These are phyloP conservation scores for Lipomyces sp. DNA, from an alignment of 805 yeast genomes.

Conservation along the genomic window DNA sequence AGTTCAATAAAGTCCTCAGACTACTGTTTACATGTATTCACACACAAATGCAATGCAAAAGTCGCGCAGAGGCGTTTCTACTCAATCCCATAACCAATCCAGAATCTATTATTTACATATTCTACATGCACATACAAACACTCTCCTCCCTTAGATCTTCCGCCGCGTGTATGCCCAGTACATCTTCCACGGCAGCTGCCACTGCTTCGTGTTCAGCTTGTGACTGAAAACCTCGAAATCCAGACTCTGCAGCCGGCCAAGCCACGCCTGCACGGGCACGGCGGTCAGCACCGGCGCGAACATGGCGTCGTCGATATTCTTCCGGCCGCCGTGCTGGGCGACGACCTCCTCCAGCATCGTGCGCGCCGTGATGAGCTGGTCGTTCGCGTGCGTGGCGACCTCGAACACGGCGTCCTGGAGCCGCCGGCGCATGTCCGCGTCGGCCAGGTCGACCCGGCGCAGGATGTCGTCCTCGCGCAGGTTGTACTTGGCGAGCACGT, in stretches of 20 bases:
- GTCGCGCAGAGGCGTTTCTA: no score
- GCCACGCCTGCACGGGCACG: slow-evolving; percentile 61
- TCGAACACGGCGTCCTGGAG: slow-evolving; percentile 62
- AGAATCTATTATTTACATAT: no score
- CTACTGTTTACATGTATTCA: no score
- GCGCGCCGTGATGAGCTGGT: slow-evolving; percentile 69
- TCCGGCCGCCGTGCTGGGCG: slow-evolving; percentile 40
- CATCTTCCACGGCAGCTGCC: slow-evolving; percentile 63
- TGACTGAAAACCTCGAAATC: slow-evolving; percentile 60
- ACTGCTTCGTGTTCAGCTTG: slow-evolving; percentile 49
- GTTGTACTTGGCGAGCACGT: slow-evolving; percentile 50
- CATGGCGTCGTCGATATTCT: slow-evolving; percentile 49
- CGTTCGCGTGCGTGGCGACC: slow-evolving; percentile 73
- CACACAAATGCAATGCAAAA: no score
- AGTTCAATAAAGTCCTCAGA: no score
- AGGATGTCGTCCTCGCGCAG: slow-evolving; percentile 65
- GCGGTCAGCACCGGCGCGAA: slow-evolving; percentile 66
- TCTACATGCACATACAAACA: not conserved
- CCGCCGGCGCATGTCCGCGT: slow-evolving; percentile 37
- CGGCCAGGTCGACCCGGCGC: slow-evolving; percentile 29
- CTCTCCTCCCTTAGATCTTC: slow-evolving; percentile 33
- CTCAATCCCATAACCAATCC: no score
- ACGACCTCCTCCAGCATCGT: slow-evolving; percentile 47
- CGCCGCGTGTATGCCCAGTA: slow-evolving; percentile 49
- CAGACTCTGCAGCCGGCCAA: slow-evolving; percentile 55